Percentiles rank a stretch among this genome's conserved stretches.
These are phyloP conservation scores for Zoysia matrella DNA, from an alignment of 202 grass and related monocot species.

Conservation along the genomic window DNA sequence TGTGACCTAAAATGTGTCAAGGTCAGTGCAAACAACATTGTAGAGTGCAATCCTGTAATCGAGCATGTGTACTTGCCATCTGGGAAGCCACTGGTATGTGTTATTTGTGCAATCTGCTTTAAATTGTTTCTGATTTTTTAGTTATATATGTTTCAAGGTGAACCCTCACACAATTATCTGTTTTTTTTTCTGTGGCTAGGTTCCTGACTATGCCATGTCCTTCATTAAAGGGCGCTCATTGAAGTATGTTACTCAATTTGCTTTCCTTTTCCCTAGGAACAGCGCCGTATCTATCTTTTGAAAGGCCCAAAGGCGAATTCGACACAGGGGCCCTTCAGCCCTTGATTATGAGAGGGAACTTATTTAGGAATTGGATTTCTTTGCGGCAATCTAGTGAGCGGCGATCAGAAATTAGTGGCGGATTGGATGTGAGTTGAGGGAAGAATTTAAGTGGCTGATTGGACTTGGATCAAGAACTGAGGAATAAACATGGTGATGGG, in stretches of 20 bases:
- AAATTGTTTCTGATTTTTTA: background rate
- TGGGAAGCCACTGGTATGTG: constrained; percentile 78
- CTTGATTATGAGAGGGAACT: no score
- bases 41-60: constrained; percentile 62
- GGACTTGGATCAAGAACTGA: no score
- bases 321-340: no score
- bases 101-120: background rate
- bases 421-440: no score
- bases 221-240: constrained; percentile 70
- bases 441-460: no score
- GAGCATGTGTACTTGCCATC: constrained; percentile 54
- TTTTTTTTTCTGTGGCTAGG: constrained; percentile 32
- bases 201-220: constrained; percentile 85
- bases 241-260: constrained; percentile 53
- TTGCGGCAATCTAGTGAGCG: no score
- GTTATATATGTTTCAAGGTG: background rate
- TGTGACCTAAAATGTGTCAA: constrained; percentile 64
- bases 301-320: no score
- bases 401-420: no score
- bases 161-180: background rate
- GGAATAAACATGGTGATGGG: no score
- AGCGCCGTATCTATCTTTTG: no score
- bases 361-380: no score
- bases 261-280: background rate
- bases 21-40: constrained; percentile 70